These are phyloP conservation scores for Colletotrichum musicola DNA, from an alignment of 2,329 filamentous ascomycete species.

Conservation along the genomic window DNA sequence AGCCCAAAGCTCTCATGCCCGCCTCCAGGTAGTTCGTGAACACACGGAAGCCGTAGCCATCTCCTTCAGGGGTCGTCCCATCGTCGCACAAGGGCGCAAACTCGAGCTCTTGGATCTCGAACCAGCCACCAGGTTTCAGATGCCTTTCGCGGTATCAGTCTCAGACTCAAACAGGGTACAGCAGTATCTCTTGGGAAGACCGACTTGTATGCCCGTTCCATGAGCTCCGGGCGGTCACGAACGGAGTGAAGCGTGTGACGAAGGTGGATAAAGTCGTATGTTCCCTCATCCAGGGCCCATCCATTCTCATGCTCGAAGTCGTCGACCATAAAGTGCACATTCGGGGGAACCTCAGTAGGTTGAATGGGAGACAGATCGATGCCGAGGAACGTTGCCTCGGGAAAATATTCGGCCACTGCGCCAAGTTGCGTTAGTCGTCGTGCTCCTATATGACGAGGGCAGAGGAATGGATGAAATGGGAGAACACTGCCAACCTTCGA, in stretches of 20 bases:
- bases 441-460: not conserved
- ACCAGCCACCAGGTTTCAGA: conserved; percentile 64
- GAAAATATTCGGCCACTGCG: conserved; percentile 62
- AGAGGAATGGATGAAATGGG: not conserved
- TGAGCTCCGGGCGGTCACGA: conserved; percentile 54
- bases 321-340: conserved; percentile 65
- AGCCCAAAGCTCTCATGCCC: conserved; percentile 57
- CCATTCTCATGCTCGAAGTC: conserved; percentile 65
- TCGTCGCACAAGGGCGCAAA: conserved; percentile 60
- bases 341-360: conserved; percentile 63
- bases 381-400: conserved; percentile 58
- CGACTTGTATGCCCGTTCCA: conserved; percentile 58
- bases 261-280: conserved; percentile 64
- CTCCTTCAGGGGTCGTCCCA: conserved; percentile 51
- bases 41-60: conserved; percentile 61
- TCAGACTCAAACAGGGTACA: not conserved
- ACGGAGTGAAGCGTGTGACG: conserved; percentile 61
- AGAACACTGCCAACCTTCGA: conserved; percentile 58
- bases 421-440: conserved; percentile 31
- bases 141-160: conserved; percentile 50
- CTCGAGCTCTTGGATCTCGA: conserved; percentile 63
- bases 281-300: conserved; percentile 60
- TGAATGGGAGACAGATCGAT: conserved; percentile 67
- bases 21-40: conserved; percentile 56
- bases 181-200: conserved; percentile 26